Base-by-base conservation (phyloP, 2,329 filamentous ascomycete species). In the Aspergillus texensis region DNA sequence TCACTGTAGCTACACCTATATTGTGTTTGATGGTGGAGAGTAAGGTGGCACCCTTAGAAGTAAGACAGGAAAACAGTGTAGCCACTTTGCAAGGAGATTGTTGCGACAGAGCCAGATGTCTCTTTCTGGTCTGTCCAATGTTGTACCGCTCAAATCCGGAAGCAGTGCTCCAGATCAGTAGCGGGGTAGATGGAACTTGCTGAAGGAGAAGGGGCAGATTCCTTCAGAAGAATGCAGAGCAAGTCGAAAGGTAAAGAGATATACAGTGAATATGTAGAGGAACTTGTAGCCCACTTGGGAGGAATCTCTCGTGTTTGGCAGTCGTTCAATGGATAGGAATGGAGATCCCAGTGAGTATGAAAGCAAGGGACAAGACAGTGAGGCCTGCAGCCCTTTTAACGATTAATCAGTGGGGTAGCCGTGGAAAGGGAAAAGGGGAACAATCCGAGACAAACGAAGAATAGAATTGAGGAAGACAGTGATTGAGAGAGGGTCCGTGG, bases 391-490 rank as follows among this genome's bases (percentile, higher is more conserved):
- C 6, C 52, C 21, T 55, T 55, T 55, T 55, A 55, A 39, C n/a
- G 14, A 55, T 26, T 34, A 19, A 24, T 19, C 32, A 39, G 32
- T 55, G 52, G 14, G 21, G 52, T n/a, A 39, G n/a, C 32, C 24
- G 8, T 9, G 16, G 30, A 39, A 55, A 10, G n/a, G 21, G n/a
- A 16, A 16, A 14, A 21, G 30, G 52, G 30, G 52, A 55, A 55
- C 32, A 39, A 39, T 55, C 52, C 52, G 8, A 55, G 34, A 55
- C 52, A 67, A 66, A 70, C 71, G 65, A 50, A 36, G 39, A 57
- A 66, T 67, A 72, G 68, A 58, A 55, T 55, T n/a, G 32, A 32
- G 32, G 52, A 52, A 32, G 52, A 32, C 19, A 5, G 32, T 24
- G n/a, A 26, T 30, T 10, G 32, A 55, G 30, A 24, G 34, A 36